phyloP scores from a whole-genome alignment of 208 protist genomes.

The Lotmaria passim region DNA sequence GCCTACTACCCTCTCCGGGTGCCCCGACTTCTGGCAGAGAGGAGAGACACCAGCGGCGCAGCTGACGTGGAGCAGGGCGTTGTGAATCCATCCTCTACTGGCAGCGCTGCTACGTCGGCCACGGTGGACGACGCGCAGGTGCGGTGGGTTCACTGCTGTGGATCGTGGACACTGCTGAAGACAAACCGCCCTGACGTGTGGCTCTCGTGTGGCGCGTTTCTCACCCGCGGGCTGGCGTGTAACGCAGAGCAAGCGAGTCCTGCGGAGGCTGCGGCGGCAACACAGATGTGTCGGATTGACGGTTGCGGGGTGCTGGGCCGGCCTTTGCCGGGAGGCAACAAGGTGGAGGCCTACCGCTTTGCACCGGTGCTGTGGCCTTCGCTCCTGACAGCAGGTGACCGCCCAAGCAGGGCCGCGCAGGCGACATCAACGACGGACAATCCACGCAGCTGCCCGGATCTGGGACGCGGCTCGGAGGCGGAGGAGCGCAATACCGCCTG shows the following conservation, averaged over 20 bases:
- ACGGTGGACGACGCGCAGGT: constrained; percentile 22
- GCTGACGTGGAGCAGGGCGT: constrained; percentile 15
- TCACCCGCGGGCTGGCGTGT: constrained; percentile 43
- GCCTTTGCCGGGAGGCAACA: constrained; percentile 10
- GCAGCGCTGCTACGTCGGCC: constrained; percentile 16
- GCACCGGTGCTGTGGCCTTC: constrained; percentile 25
- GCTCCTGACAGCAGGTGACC: not conserved
- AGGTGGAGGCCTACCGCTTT: constrained; percentile 23
- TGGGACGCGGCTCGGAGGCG: not conserved
- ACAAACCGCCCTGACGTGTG: constrained; percentile 33
- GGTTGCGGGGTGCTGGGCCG: constrained; percentile 54
- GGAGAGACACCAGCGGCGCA: constrained; percentile 21
- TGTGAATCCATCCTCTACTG: no score
- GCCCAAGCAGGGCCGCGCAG: constrained; percentile 1
- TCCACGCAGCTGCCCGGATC: not conserved
- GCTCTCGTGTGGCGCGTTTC: constrained; percentile 54
- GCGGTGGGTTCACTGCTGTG: constrained; percentile 37
- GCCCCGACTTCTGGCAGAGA: constrained; percentile 59
- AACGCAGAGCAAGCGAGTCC: constrained; percentile 1
- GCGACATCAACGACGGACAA: not conserved
- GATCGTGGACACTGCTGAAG: constrained; percentile 51
- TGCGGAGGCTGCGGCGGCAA: not conserved
- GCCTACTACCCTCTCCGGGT: constrained; percentile 75
- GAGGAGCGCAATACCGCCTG: not conserved
- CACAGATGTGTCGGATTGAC: constrained; percentile 36